These are phyloP conservation scores for Sugiyamaella grinbergsii DNA, from an alignment of 1,139 yeast genomes.

Conservation along the genomic window DNA sequence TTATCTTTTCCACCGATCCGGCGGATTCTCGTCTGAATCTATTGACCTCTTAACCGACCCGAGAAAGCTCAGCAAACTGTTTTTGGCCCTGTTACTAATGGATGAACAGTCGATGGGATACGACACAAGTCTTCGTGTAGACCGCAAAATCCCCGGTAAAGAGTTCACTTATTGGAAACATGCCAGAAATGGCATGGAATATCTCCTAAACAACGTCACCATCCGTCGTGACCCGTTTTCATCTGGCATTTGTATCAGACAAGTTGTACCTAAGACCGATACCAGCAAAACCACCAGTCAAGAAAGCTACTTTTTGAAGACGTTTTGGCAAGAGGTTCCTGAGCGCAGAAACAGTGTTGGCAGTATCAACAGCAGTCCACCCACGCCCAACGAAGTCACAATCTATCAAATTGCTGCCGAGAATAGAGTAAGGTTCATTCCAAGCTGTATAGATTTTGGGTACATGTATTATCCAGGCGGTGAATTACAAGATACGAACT, in stretches of 20 bases:
- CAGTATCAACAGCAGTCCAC: background rate
- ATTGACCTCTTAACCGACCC: conserved; percentile 4
- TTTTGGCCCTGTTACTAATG: conserved; percentile 11
- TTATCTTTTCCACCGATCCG: conserved; percentile 12
- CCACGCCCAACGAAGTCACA: conserved; percentile 5
- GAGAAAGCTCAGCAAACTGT: conserved; percentile 1
- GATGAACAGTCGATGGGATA: conserved; percentile 17
- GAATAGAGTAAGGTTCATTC: conserved; percentile 13
- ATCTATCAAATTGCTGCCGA: conserved; percentile 17
- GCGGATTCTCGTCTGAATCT: conserved; percentile 9
- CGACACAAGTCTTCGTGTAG: conserved; percentile 13
- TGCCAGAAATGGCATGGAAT: conserved; percentile 15
- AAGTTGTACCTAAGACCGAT: conserved; percentile 3
- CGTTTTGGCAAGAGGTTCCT: conserved; percentile 10
- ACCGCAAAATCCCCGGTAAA: conserved; percentile 10
- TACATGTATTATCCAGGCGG: conserved; percentile 17
- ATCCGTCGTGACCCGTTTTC: background rate
- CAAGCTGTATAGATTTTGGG: conserved; percentile 15
- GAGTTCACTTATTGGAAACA: conserved; percentile 14
- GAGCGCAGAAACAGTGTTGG: conserved; percentile 7
- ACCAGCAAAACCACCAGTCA: background rate
- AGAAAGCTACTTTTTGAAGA: conserved; percentile 10
- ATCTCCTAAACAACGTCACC: background rate
- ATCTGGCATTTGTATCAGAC: conserved; percentile 4
- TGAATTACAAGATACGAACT: conserved; percentile 13